These are phyloP conservation scores for Aureobasidium sp. DNA, from an alignment of 2,329 filamentous ascomycete genomes.

Conservation along the genomic window DNA sequence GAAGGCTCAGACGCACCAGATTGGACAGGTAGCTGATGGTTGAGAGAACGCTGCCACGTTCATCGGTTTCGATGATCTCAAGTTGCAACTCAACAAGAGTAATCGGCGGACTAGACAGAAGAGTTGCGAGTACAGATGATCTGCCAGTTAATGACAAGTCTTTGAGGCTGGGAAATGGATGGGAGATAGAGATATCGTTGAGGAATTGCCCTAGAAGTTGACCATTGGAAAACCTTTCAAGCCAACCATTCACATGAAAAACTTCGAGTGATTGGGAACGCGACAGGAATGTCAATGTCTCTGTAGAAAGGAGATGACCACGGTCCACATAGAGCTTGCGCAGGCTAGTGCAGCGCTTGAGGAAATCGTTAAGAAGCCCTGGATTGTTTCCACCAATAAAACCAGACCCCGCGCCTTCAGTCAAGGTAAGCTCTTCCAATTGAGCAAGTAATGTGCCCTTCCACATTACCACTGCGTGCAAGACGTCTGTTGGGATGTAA, in stretches of 20 bases:
- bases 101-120: not conserved
- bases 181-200: not conserved
- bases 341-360: not conserved
- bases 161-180: not conserved
- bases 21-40: not conserved
- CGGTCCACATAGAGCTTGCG: not conserved
- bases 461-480: not conserved
- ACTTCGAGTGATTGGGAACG: not conserved
- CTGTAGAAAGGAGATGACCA: rapidly evolving
- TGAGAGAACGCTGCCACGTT: not conserved
- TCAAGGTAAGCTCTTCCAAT: not conserved
- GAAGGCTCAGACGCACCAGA: not conserved
- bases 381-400: too few relatives aligned
- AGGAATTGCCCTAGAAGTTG: not conserved
- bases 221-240: not conserved
- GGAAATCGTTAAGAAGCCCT: not conserved
- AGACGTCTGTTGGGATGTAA: rapidly evolving
- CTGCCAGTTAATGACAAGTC: not conserved
- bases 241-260: not conserved
- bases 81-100: not conserved
- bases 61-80: too few relatives aligned
- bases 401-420: not conserved
- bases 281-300: not conserved
- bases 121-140: not conserved
- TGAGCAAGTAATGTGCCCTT: rapidly evolving